A percentile compares a stretch with the other conserved stretches of the same genome.
Conservation (phyloP, 1,139 yeast genomes). For the Candida labiduridarum region DNA sequence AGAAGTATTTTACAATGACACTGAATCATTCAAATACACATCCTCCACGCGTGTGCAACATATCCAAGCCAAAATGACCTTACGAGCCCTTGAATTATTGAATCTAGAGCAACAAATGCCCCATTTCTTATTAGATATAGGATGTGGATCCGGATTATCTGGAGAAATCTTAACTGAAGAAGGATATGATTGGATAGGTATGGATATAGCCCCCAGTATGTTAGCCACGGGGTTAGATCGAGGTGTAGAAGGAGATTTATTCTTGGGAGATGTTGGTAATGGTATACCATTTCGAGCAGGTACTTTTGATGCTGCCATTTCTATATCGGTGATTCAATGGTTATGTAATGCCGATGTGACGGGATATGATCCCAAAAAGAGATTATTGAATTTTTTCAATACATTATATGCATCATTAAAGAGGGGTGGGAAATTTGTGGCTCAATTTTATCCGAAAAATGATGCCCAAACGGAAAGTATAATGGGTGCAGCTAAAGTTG, state of each 20-base stretch:
- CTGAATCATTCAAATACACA: slow-evolving; percentile 88
- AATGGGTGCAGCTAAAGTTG: slow-evolving; percentile 81
- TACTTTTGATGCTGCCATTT: slow-evolving; percentile 94
- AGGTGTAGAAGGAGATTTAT: slow-evolving; percentile 90
- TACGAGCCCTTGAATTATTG: slow-evolving; percentile 85
- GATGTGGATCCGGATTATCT: slow-evolving; percentile 96
- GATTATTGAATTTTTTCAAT: slow-evolving; percentile 82
- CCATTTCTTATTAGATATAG: slow-evolving; percentile 82
- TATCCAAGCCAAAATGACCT: slow-evolving; percentile 96
- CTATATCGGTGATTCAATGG: slow-evolving; percentile 97
- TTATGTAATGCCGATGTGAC: slow-evolving; percentile 92
- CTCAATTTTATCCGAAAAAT: slow-evolving; percentile 94
- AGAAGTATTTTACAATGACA: slow-evolving; percentile 89
- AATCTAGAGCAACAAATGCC: slow-evolving; percentile 66
- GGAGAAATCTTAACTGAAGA: slow-evolving; percentile 95
- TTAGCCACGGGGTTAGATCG: slow-evolving; percentile 91
- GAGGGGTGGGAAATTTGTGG: slow-evolving; percentile 96
- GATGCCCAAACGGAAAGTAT: slow-evolving; percentile 82
- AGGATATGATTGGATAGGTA: slow-evolving; percentile 93
- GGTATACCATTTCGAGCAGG: slow-evolving; percentile 98
- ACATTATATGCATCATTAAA: slow-evolving; percentile 82
- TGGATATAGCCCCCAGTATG: slow-evolving; percentile 97
- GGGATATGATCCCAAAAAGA: slow-evolving; percentile 80
- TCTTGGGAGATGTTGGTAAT: slow-evolving; percentile 88
- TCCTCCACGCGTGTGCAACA: slow-evolving; percentile 95